Conservation (phyloP, 1,284 basidiomycete species). For the Apiotrichum laibachii region DNA sequence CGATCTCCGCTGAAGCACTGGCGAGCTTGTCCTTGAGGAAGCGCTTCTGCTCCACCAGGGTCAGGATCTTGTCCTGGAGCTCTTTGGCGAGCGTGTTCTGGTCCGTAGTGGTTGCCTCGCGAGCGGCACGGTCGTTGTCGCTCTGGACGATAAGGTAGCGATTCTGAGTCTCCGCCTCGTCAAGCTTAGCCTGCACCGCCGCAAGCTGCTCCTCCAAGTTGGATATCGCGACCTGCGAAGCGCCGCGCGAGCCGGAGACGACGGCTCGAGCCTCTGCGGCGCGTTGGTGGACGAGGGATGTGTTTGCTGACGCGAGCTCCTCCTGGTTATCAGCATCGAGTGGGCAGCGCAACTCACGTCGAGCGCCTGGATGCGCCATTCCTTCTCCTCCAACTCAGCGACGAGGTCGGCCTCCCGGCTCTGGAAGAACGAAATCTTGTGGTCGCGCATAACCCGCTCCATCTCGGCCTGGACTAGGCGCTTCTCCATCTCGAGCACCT, state of each 20-base stretch:
- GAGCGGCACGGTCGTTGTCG: not conserved
- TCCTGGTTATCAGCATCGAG: slow-evolving; percentile 15
- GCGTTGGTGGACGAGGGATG: slow-evolving; percentile 32
- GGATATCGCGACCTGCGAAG: slow-evolving; percentile 20
- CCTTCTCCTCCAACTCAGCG: slow-evolving; percentile 31
- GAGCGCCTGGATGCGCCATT: slow-evolving; percentile 24
- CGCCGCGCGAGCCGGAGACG: slow-evolving; percentile 11
- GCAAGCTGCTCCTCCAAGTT: slow-evolving; percentile 28
- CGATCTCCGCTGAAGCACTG: slow-evolving; percentile 32
- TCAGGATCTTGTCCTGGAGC: slow-evolving; percentile 6
- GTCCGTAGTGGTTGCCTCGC: not conserved
- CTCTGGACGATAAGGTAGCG: not conserved
- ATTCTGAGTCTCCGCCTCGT: not conserved
- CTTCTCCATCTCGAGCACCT: slow-evolving; percentile 39
- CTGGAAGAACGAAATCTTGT: slow-evolving; percentile 39
- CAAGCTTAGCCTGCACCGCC: slow-evolving; percentile 22
- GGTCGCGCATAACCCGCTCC: slow-evolving; percentile 41
- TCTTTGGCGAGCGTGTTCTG: not conserved
- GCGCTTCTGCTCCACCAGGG: slow-evolving; percentile 27
- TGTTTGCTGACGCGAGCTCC: slow-evolving; percentile 29
- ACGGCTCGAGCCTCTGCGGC: slow-evolving; percentile 24
- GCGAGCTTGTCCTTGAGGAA: slow-evolving; percentile 32
- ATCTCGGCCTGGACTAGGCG: slow-evolving; percentile 29
- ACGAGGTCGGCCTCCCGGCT: slow-evolving; percentile 35
- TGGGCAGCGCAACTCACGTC: slow-evolving; percentile 28